Evolutionary conservation across 78 protist genomes (phyloP).

Genomic region (Speleostelium caveatum): DNA sequence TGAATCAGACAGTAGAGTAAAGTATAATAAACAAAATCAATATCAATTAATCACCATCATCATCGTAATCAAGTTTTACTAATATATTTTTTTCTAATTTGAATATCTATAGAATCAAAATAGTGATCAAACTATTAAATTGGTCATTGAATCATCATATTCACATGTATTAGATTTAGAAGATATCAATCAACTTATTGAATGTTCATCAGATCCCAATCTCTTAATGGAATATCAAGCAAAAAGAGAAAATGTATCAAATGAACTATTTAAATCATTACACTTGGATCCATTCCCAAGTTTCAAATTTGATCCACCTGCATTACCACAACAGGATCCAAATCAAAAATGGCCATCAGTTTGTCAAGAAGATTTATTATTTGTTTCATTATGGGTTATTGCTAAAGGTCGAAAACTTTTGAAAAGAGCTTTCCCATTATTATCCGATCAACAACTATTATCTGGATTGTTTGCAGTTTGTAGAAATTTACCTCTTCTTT

Average conservation of each 20-base stretch:
- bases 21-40: not conserved
- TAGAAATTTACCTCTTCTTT: slow-evolving; percentile 57
- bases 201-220: not conserved
- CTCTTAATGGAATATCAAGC: slow-evolving; percentile 13
- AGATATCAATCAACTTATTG: slow-evolving; percentile 52
- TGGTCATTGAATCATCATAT: slow-evolving; percentile 70
- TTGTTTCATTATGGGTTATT: slow-evolving; percentile 68
- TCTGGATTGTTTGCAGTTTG: slow-evolving; percentile 67
- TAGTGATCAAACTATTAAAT: slow-evolving; percentile 69
- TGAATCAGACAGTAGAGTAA: slow-evolving; percentile 1
- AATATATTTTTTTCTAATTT: not conserved
- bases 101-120: slow-evolving; percentile 16
- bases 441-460: slow-evolving; percentile 20
- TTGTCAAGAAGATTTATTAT: slow-evolving; percentile 62
- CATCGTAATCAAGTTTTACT: not conserved
- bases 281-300: slow-evolving; percentile 73
- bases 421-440: slow-evolving; percentile 40
- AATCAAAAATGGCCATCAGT: slow-evolving; percentile 79
- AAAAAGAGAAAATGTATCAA: slow-evolving; percentile 32
- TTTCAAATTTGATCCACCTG: slow-evolving; percentile 64
- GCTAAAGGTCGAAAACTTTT: slow-evolving; percentile 65
- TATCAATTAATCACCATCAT: not conserved
- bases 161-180: slow-evolving; percentile 63
- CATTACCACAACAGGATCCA: slow-evolving; percentile 49
- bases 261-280: slow-evolving; percentile 48